These are phyloP conservation scores for Ogataea allantospora DNA, from an alignment of 805 yeast genomes.

Conservation along the genomic window DNA sequence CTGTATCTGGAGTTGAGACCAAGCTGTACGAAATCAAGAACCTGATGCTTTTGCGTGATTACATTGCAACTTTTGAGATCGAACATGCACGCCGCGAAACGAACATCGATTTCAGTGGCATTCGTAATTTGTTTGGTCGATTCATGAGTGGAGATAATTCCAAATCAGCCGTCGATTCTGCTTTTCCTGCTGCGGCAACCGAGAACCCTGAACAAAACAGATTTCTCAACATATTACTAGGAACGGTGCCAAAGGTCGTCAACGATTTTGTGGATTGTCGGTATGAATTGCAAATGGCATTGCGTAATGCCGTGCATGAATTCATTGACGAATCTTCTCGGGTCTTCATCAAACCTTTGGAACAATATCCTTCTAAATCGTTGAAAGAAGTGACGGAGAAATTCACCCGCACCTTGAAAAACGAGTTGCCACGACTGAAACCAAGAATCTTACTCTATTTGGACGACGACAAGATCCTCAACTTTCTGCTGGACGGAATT, in stretches of 20 bases:
- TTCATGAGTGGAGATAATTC: slow-evolving; percentile 31
- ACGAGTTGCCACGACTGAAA: slow-evolving; percentile 56
- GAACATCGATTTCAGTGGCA: slow-evolving; percentile 78
- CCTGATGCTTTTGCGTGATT: slow-evolving; percentile 65
- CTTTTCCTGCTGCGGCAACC: slow-evolving; percentile 18
- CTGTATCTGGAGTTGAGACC: slow-evolving; percentile 55
- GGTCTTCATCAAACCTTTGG: slow-evolving; percentile 48
- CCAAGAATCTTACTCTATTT: slow-evolving; percentile 54
- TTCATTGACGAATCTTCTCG: slow-evolving; percentile 60
- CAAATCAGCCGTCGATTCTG: slow-evolving; percentile 20
- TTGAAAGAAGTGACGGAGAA: slow-evolving; percentile 24
- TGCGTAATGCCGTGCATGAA: slow-evolving; percentile 66
- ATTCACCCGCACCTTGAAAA: slow-evolving; percentile 49
- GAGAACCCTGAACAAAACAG: slow-evolving; percentile 9
- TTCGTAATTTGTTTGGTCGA: slow-evolving; percentile 43
- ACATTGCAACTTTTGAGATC: slow-evolving; percentile 73
- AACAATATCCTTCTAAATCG: slow-evolving; percentile 17
- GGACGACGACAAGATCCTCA: slow-evolving; percentile 50
- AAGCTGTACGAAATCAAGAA: slow-evolving; percentile 70
- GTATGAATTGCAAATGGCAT: slow-evolving; percentile 67
- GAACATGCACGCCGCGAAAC: slow-evolving; percentile 71
- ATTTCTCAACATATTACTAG: slow-evolving; percentile 36
- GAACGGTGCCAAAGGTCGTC: slow-evolving; percentile 75
- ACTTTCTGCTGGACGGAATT: slow-evolving; percentile 59
- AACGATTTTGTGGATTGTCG: slow-evolving; percentile 78